Conservation (phyloP, 257 asterid genomes). For the Primulina eburnea region DNA sequence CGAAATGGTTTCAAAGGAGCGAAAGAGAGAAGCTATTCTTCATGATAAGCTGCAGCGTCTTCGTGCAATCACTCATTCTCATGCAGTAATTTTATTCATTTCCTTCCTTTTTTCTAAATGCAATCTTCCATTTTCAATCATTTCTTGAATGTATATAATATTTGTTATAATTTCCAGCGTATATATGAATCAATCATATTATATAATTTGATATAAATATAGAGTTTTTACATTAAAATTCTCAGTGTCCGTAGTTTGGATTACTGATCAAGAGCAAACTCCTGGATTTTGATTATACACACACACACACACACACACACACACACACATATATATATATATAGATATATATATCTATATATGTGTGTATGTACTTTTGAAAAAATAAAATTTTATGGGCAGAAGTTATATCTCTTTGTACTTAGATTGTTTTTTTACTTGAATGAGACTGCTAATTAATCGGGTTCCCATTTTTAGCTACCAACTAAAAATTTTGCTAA, state of each 20-base stretch:
- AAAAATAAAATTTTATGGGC: not conserved
- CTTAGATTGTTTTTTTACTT: not conserved
- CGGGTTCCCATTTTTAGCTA: too few species aligned
- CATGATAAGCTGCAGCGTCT: slow-evolving; percentile 81
- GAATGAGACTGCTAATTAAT: not conserved
- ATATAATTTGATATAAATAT: too few species aligned
- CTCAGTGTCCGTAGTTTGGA: too few species aligned
- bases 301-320: too few species aligned
- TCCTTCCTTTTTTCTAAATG: not conserved
- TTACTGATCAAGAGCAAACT: too few species aligned
- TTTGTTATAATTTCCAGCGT: too few species aligned
- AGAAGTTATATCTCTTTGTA: too few species aligned
- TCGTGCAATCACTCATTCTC: slow-evolving; percentile 80
- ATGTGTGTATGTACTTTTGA: not conserved
- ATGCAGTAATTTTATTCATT: slow-evolving; percentile 49
- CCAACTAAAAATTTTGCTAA: too few species aligned
- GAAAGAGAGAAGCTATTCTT: slow-evolving; percentile 39
- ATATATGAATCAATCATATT: too few species aligned
- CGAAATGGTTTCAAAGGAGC: slow-evolving; percentile 67
- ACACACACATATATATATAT: too few species aligned
- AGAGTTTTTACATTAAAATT: too few species aligned
- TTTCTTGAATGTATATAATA: not conserved
- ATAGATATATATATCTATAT: too few species aligned
- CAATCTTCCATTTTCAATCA: not conserved
- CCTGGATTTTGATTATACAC: not conserved